Evolutionary conservation across 768 basidiomycete species (phyloP).

Genomic region (Epithele typhae): DNA sequence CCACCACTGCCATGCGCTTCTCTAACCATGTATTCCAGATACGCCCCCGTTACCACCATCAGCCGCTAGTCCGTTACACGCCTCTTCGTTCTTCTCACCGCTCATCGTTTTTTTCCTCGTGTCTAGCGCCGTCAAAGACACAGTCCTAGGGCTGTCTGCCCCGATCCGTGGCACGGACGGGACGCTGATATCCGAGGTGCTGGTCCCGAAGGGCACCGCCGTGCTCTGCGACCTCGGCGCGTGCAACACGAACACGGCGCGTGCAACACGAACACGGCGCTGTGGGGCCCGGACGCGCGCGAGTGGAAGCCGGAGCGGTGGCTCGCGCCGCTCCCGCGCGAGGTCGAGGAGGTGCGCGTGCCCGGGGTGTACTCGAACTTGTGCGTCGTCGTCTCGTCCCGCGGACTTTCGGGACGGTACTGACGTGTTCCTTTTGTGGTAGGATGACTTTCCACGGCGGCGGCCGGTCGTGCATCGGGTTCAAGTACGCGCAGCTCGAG

Average conservation of each 20-base stretch:
- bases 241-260: slow-evolving; percentile 30
- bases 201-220: slow-evolving; percentile 24
- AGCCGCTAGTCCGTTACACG: slow-evolving; percentile 7
- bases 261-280: slow-evolving; percentile 31
- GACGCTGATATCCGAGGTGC: slow-evolving; percentile 18
- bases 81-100: too few species aligned
- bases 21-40: slow-evolving; percentile 4
- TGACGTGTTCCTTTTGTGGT: too few species aligned
- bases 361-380: slow-evolving; percentile 31
- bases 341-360: slow-evolving; percentile 23
- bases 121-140: slow-evolving; percentile 16
- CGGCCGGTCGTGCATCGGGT: slow-evolving; percentile 29
- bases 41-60: slow-evolving; percentile 1
- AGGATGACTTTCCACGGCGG: slow-evolving; percentile 38
- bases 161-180: slow-evolving; percentile 29
- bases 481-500: slow-evolving; percentile 8
- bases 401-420: background rate
- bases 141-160: slow-evolving; percentile 26
- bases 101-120: too few species aligned
- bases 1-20: slow-evolving; percentile 24
- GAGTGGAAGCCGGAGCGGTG: slow-evolving; percentile 44
- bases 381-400: slow-evolving; percentile 9
- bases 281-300: slow-evolving; percentile 39
- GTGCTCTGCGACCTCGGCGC: slow-evolving; percentile 23
- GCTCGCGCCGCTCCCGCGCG: slow-evolving; percentile 23